phyloP scores from a whole-genome alignment of 441 rosid species.

The Hura crepitans region DNA sequence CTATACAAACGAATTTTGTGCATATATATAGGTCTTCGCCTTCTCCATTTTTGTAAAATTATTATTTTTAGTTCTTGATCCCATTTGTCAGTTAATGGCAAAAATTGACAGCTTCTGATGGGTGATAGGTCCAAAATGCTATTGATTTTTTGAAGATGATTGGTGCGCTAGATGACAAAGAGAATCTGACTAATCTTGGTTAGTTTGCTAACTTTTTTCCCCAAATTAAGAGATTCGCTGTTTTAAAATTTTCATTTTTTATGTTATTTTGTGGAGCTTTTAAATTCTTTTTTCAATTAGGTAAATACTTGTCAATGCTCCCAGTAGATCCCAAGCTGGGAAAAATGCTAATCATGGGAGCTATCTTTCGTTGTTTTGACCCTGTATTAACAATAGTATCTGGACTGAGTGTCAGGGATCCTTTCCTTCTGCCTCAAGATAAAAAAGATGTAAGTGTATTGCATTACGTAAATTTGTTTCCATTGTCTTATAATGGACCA shows the following conservation, averaged over 20 bases:
- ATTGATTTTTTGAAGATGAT: constrained; percentile 85
- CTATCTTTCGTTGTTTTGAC: constrained; percentile 89
- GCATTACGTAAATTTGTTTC: background rate
- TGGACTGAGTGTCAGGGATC: constrained; percentile 98
- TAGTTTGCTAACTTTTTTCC: constrained; percentile 32
- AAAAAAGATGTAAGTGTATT: constrained; percentile 90
- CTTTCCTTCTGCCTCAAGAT: constrained; percentile 98
- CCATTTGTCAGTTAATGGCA: constrained; percentile 11
- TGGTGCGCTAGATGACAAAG: constrained; percentile 85
- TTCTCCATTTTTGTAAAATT: constrained; percentile 4
- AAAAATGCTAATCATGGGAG: constrained; percentile 98
- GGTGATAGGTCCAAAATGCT: constrained; percentile 88
- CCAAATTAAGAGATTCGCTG: constrained; percentile 11
- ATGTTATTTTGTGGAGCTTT: background rate
- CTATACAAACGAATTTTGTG: background rate
- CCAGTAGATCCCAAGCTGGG: constrained; percentile 99
- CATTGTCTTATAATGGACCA: background rate
- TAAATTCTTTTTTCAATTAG: constrained; percentile 35
- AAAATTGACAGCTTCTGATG: constrained; percentile 16
- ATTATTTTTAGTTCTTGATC: constrained; percentile 1
- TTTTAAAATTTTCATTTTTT: constrained; percentile 11
- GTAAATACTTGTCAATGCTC: constrained; percentile 77
- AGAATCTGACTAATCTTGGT: constrained; percentile 94
- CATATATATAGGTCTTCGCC: background rate
- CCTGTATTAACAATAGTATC: constrained; percentile 89